Conservation (phyloP, 768 basidiomycete genomes). For the Wakefieldia striispora region DNA sequence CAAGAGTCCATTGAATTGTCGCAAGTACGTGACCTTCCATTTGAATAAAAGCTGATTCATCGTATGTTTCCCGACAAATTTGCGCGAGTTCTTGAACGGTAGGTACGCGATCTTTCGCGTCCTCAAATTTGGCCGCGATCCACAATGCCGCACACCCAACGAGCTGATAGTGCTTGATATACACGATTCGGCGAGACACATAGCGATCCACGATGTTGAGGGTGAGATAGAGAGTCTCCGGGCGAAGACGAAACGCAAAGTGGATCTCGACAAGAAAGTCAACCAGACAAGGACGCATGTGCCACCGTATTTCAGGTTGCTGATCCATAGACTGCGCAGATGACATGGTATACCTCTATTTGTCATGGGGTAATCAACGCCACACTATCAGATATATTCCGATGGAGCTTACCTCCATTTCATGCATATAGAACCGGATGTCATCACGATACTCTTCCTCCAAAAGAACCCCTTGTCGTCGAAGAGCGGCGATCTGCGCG, state of each 20-base stretch:
- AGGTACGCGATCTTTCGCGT: slow-evolving; percentile 97
- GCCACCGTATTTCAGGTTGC: slow-evolving; percentile 98
- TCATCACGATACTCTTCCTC: slow-evolving; percentile 97
- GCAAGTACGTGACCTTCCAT: slow-evolving; percentile 98
- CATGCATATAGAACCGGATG: slow-evolving; percentile 90
- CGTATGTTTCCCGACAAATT: slow-evolving; percentile 95
- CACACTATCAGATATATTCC: neutral
- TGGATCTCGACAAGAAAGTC: slow-evolving; percentile 99
- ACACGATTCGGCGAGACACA: slow-evolving; percentile 96
- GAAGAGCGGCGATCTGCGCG: slow-evolving; percentile 64
- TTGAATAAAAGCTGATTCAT: slow-evolving; percentile 96
- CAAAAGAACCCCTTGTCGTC: slow-evolving; percentile 71
- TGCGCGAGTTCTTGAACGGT: slow-evolving; percentile 91
- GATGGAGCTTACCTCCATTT: slow-evolving; percentile 86
- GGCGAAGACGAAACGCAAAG: slow-evolving; percentile 94
- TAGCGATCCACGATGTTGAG: slow-evolving; percentile 99
- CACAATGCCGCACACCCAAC: slow-evolving; percentile 98
- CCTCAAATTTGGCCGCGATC: slow-evolving; percentile 99
- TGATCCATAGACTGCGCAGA: slow-evolving; percentile 97
- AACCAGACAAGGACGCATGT: slow-evolving; percentile 98
- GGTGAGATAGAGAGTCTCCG: slow-evolving; percentile 97
- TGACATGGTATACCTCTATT: slow-evolving; percentile 79
- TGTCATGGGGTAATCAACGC: slow-evolving; percentile 6
- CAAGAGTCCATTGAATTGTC: slow-evolving; percentile 95
- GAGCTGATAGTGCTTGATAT: slow-evolving; percentile 98